A percentile compares a stretch with the other conserved stretches of the same genome.
These are phyloP conservation scores for Trichoderma sp. DNA, from an alignment of 2,329 filamentous ascomycete species.

Conservation along the genomic window DNA sequence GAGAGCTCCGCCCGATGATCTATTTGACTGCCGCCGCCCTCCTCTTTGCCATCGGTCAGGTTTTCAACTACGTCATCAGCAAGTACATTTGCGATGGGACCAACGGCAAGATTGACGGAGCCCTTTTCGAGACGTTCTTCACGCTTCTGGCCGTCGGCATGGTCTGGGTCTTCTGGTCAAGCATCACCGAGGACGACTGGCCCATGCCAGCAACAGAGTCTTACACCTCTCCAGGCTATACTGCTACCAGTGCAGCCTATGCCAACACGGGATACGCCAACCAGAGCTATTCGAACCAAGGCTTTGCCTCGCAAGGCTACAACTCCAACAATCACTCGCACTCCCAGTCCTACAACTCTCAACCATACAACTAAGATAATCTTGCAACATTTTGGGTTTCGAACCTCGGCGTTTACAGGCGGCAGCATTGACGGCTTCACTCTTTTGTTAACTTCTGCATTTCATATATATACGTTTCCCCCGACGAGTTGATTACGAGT, in stretches of 20 bases:
- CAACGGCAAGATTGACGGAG: conserved; percentile 82
- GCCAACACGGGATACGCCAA: neutral
- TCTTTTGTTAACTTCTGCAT: conserved; percentile 19
- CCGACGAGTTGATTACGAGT: conserved; percentile 19
- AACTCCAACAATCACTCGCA: neutral
- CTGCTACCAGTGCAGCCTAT: neutral
- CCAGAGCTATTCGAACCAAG: neutral
- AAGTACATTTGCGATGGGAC: conserved; percentile 85
- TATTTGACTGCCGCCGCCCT: conserved; percentile 73
- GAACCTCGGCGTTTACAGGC: conserved; percentile 27
- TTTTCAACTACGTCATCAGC: conserved; percentile 96
- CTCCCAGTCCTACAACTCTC: conserved; percentile 14
- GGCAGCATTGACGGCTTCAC: conserved; percentile 24
- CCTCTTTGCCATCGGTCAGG: conserved; percentile 85
- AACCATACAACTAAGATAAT: conserved; percentile 16
- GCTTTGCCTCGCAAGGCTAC: conserved; percentile 15
- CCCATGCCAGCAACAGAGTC: conserved; percentile 54
- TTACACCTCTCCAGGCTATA: conserved; percentile 36
- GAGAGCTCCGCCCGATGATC: conserved; percentile 89
- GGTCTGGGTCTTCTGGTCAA: conserved; percentile 97
- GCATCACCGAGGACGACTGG: conserved; percentile 99
- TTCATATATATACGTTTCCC: conserved; percentile 8
- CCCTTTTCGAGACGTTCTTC: conserved; percentile 90
- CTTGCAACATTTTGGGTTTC: conserved; percentile 17
- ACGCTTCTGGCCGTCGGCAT: conserved; percentile 78